phyloP scores from a whole-genome alignment of 2,329 filamentous ascomycete species.

The Diplodia sapinea region DNA sequence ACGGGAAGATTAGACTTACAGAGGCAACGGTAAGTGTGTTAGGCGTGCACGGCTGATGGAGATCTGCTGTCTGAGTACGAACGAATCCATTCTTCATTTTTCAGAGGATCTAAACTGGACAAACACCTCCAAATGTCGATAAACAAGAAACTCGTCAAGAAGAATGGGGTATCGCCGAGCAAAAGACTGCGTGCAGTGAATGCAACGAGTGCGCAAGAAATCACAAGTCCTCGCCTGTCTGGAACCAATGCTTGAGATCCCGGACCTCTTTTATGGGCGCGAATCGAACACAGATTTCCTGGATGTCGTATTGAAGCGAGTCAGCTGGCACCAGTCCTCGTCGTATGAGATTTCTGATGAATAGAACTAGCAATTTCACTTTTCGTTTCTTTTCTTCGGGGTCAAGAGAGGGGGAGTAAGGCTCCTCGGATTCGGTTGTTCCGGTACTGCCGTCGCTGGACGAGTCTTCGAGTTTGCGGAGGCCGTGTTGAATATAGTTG shows the following conservation, averaged over 20 bases:
- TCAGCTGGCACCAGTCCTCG: conserved; percentile 41
- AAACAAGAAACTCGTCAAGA: neutral
- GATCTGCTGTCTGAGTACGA: neutral
- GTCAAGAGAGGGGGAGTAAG: conserved; percentile 36
- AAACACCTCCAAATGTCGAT: conserved; percentile 17
- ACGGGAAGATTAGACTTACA: neutral
- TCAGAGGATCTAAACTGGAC: neutral
- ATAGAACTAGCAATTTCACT: conserved; percentile 47
- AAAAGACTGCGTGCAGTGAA: neutral
- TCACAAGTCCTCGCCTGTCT: conserved; percentile 30
- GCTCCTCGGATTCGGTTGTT: conserved; percentile 29
- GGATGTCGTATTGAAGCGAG: conserved; percentile 48
- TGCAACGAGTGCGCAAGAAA: neutral
- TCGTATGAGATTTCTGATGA: conserved; percentile 47
- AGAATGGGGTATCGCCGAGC: conserved; percentile 23
- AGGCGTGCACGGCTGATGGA: neutral
- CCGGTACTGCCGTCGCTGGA: conserved; percentile 28
- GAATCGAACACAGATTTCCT: conserved; percentile 49
- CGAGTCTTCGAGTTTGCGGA: conserved; percentile 43
- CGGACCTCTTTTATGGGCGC: conserved; percentile 50
- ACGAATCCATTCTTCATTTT: neutral
- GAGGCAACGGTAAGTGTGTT: neutral
- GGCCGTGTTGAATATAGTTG: conserved; percentile 48
- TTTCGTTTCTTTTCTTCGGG: conserved; percentile 46
- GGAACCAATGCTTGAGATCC: conserved; percentile 42